Base-by-base conservation (phyloP, 306 rosid genomes). In the Ceratonia siliqua region DNA sequence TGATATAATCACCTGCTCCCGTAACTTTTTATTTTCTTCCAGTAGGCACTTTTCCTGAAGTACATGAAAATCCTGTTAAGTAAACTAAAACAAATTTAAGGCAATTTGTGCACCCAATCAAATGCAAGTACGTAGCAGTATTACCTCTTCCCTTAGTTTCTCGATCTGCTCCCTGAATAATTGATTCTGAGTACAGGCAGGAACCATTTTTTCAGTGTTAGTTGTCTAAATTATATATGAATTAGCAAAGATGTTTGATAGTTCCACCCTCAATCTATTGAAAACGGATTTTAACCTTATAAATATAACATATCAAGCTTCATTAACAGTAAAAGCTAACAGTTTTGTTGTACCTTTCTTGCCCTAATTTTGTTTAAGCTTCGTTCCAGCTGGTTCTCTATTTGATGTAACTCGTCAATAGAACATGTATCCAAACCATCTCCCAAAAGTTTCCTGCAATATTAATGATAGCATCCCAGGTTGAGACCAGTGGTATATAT, bases 311-410 rank as follows among this genome's bases (percentile, higher is more conserved):
- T n/a, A n/a, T n/a, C n/a, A n/a, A n/a, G n/a, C n/a, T n/a, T n/a
- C n/a, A n/a, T n/a, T n/a, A n/a, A n/a, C n/a, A n/a, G n/a, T n/a
- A n/a, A n/a, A n/a, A n/a, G n/a, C n/a, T n/a, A n/a, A n/a, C n/a
- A n/a, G n/a, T n/a, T n/a, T n/a, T n/a, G n/a, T n/a, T n/a, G n/a
- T n/a, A n/a, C n/a, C n/a, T n/a, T n/a, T n/a, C 77, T 89, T 56
- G 90, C 87, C 85, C 99, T 90, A 46, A 92, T 82, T 85, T 81
- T 94, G 78, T 20, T 28, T 75, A 94, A 77, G 92, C 98, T 85
- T 79, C 81, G 78, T 54, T 87, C 96, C 50, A 94, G 73, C 69
- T 92, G 96, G 56, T 83, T 85, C 75, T 94, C 96, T 18, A 85
- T 45, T 71, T 85, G 85, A 3, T 81, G 82, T 41, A 92, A 74